Evolutionary conservation across 768 basidiomycete species (phyloP), one percentile per base, ranked within the genome.

Genomic region (Pholiota conissans): DNA sequence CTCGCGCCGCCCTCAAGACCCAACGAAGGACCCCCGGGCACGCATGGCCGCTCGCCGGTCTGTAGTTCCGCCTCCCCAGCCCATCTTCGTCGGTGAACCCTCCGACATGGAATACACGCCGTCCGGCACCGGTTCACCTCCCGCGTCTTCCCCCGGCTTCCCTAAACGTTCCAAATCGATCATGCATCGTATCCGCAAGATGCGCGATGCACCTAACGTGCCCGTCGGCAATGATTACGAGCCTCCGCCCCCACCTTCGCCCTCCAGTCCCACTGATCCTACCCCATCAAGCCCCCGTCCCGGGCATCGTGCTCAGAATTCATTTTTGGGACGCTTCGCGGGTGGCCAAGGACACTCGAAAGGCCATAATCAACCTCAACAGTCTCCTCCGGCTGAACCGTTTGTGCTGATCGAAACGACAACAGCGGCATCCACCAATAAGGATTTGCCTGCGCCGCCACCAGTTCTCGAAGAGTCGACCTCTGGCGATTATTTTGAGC

Each of bases 101-200:
- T 60, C 73, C 58, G 73, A 76, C 34, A 65, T 72, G 56, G 65
- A 73, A 57, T 70, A 79, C 50, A 58, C 79, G 56, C 52, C 40
- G 29, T 26, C 45, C 53, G 53, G 49, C 34, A 56, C 69, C 8
- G 67, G 72, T 14, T 77, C 76, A 5, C 77, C 83, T 6, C 78
- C 80, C 20, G 68, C 75, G 22, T 65, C 69, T 22, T 74, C 78
- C 16, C 75, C 79, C n/a, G 76, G 72, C 30, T 73, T 75, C 34
- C 83, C 88, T 8, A 89, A 87, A 69, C 87, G 92, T 27, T 84
- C 83, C 63, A 92, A 86, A 72, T 92, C 90, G 13, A 75, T 95
- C 61, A 93, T 94, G 83, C 89, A 93, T 46, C 89, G 92, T 55
- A 90, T 95, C 68, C 85, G 90, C 57, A 90, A 86, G 73, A 93